These are phyloP conservation scores for Maudiozyma humilis DNA, from an alignment of 1,139 yeast species.

Conservation along the genomic window DNA sequence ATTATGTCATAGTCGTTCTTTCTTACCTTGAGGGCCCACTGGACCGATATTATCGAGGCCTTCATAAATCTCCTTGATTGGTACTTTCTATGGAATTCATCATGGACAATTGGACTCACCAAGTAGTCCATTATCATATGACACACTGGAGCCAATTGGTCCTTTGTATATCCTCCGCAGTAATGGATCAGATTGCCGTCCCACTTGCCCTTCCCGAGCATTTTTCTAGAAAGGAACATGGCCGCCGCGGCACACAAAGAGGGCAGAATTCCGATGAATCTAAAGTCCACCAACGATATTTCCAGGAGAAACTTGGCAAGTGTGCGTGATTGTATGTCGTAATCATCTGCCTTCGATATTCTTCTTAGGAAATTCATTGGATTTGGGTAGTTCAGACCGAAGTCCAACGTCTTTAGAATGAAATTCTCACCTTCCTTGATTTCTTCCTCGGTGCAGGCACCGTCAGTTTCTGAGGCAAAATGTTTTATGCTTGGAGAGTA, in stretches of 20 bases:
- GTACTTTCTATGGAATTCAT: constrained; percentile 88
- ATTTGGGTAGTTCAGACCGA: constrained; percentile 80
- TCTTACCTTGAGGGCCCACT: constrained; percentile 67
- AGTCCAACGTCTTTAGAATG: constrained; percentile 65
- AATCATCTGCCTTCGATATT: constrained; percentile 90
- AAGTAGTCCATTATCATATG: constrained; percentile 71
- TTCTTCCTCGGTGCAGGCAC: constrained; percentile 68
- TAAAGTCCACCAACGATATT: constrained; percentile 68
- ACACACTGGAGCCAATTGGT: constrained; percentile 62
- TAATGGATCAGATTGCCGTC: constrained; percentile 79
- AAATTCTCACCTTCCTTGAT: constrained; percentile 81
- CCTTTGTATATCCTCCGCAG: constrained; percentile 81
- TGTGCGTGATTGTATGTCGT: constrained; percentile 86
- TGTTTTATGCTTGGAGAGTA: constrained; percentile 82
- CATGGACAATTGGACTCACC: constrained; percentile 79
- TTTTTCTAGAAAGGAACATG: constrained; percentile 78
- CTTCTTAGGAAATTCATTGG: constrained; percentile 92
- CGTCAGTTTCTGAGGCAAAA: constrained; percentile 83
- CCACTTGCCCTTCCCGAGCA: constrained; percentile 69
- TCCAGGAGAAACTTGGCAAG: constrained; percentile 85
- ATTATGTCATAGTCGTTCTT: constrained; percentile 34
- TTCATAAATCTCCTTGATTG: constrained; percentile 87
- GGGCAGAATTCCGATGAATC: constrained; percentile 71
- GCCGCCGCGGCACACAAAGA: constrained; percentile 86
- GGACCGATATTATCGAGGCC: constrained; percentile 79